Evolutionary conservation across 495 filamentous ascomycete genomes (phyloP), one percentile per base, ranked within the genome.

Genomic region (Lophiostoma macrostomum): DNA sequence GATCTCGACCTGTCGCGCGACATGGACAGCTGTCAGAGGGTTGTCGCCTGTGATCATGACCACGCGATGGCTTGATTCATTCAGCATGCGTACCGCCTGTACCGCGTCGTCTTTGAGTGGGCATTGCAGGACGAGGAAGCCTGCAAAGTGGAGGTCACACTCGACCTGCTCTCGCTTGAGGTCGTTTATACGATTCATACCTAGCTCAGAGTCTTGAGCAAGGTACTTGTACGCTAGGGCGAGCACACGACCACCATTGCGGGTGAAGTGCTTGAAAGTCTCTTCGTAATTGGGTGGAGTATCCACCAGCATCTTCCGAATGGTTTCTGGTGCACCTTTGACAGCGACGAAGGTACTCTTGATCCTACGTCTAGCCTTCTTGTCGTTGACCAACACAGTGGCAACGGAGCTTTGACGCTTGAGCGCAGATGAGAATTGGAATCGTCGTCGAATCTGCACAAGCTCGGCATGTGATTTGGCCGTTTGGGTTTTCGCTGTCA

Each of bases 11-110:
- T 97, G 83, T 35, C 85, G 84, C 11, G 93, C 93, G 52, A 99
- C 93, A 66, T 99, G 91, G 20, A 93, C 87, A 58, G 93, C 93
- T 19, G 93, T 99, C 32, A 99, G 78, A 18, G 93, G 91, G 65
- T 99, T 99, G 70, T 99, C 93, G 63, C 93, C 93, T 39, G 93
- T 99, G 50, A 99, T 99, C 93, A 99, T 99, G 60, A 97, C 87
- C 49, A 94, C 88, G 58, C 93, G 89, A 73, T 99, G 93, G 71
- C 89, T 95, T 70, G 91, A 96, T 73, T 97, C 94, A 65, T 96
- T 99, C 50, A 99, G 78, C 93, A 99, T 97, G 37, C 84, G 87
- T 24, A 97, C 89, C 16, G 93, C 78, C 63, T 88, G 84, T 72
- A 90, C 88, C 18, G 93, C 93, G 69, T 99, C 93, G 14, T 96